Percentiles rank a stretch among this genome's conserved stretches.
phyloP scores from a whole-genome alignment of 805 yeast species.

The Lipomyces spencermartinsiae region DNA sequence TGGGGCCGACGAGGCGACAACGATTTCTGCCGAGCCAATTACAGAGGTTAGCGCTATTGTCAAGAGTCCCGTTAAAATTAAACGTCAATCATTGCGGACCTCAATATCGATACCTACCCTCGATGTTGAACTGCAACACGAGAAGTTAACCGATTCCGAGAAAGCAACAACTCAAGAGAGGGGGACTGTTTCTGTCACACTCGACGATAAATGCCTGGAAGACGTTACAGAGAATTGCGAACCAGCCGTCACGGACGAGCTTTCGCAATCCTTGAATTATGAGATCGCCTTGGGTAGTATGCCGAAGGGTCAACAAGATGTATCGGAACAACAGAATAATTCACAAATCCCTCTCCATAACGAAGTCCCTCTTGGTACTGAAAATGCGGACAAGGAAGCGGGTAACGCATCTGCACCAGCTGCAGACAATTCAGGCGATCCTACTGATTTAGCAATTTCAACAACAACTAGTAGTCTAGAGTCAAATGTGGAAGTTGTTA shows the following conservation, averaged over 20 bases:
- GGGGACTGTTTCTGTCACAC: neutral
- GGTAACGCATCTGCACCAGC: neutral
- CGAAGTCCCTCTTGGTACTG: neutral
- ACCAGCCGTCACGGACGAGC: neutral
- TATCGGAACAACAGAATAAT: neutral
- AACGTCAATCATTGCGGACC: neutral
- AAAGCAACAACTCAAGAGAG: too few species aligned
- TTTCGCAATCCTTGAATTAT: neutral
- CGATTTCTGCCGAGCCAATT: neutral
- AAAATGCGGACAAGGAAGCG: neutral
- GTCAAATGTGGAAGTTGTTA: neutral
- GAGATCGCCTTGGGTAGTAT: neutral
- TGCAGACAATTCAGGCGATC: neutral
- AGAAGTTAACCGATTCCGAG: neutral
- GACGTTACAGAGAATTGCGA: neutral
- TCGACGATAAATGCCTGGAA: neutral
- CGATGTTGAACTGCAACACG: neutral
- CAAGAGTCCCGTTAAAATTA: neutral
- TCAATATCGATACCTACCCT: neutral
- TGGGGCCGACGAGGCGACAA: neutral
- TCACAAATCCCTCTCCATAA: neutral
- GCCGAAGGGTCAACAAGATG: neutral
- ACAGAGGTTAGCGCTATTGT: neutral
- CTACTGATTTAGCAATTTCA: neutral
- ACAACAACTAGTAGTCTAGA: neutral